These are phyloP conservation scores for Oropetium thomaeum DNA, from an alignment of 176 grass and related monocot genomes.

Conservation along the genomic window DNA sequence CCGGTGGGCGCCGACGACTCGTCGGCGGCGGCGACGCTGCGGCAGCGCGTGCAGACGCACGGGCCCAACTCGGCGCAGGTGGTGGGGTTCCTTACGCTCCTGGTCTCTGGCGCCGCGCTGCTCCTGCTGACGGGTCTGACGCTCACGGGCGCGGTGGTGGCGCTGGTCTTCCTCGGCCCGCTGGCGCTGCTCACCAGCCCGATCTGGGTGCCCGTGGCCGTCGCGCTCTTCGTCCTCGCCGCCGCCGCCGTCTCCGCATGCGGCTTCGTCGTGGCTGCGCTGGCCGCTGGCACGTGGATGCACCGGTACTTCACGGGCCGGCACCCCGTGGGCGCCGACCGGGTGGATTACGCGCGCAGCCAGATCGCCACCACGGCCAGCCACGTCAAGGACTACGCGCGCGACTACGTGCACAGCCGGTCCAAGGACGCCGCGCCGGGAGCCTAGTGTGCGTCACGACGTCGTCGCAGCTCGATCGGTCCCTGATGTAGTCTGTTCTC, in stretches of 20 bases:
- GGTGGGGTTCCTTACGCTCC: slow-evolving; percentile 74
- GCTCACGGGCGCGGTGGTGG: slow-evolving; percentile 56
- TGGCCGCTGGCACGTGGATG: slow-evolving; percentile 65
- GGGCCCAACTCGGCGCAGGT: slow-evolving; percentile 62
- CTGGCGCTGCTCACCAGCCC: slow-evolving; percentile 84
- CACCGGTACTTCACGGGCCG: slow-evolving; percentile 86
- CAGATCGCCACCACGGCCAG: slow-evolving; percentile 62
- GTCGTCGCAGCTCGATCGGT: not conserved
- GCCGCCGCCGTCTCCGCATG: slow-evolving; percentile 55
- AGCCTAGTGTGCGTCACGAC: slow-evolving; percentile 30
- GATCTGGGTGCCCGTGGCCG: slow-evolving; percentile 72
- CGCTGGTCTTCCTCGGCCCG: slow-evolving; percentile 64
- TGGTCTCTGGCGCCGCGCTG: slow-evolving; percentile 53
- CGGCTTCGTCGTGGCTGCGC: slow-evolving; percentile 36
- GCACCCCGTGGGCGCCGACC: slow-evolving; percentile 71
- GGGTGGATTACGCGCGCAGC: slow-evolving; percentile 85
- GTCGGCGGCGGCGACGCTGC: slow-evolving; percentile 9
- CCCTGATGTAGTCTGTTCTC: not conserved
- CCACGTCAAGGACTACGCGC: slow-evolving; percentile 87
- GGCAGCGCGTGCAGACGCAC: slow-evolving; percentile 58
- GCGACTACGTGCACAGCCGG: slow-evolving; percentile 56
- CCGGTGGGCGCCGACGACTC: not conserved
- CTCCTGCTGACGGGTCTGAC: slow-evolving; percentile 67
- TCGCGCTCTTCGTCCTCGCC: slow-evolving; percentile 36
- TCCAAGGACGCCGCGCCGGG: slow-evolving; percentile 98